Percentiles rank a stretch among this genome's conserved stretches.
These are phyloP conservation scores for Colletotrichum sansevieriae DNA, from an alignment of 2,329 filamentous ascomycete genomes.

Conservation along the genomic window DNA sequence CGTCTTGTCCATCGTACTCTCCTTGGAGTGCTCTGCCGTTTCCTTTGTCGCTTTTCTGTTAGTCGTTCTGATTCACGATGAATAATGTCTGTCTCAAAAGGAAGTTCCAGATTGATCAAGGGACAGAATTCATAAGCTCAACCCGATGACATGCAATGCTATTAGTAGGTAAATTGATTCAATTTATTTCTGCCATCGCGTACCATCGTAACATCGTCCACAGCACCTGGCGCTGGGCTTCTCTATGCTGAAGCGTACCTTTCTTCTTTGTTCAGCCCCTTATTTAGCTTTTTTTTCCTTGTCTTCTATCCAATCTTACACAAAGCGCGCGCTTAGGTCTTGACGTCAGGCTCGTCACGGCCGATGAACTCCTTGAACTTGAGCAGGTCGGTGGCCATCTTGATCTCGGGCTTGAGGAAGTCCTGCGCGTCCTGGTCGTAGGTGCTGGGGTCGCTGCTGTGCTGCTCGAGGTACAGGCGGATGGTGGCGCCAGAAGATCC, in stretches of 20 bases:
- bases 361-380: slow-evolving; percentile 96
- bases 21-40: neutral
- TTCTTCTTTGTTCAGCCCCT: slow-evolving; percentile 10
- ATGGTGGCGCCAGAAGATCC: slow-evolving; percentile 97
- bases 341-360: slow-evolving; percentile 93
- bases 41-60: neutral
- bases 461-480: slow-evolving; percentile 96
- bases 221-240: slow-evolving; percentile 30
- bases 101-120: neutral
- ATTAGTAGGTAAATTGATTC: slow-evolving; percentile 40
- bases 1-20: neutral
- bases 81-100: neutral
- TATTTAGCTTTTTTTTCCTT: neutral
- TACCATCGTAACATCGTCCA: slow-evolving; percentile 41
- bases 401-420: slow-evolving; percentile 91
- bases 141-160: neutral
- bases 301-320: slow-evolving; percentile 25
- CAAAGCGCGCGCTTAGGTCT: slow-evolving; percentile 72
- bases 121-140: neutral
- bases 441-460: slow-evolving; percentile 83
- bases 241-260: slow-evolving; percentile 38
- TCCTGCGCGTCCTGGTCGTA: slow-evolving; percentile 90
- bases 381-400: slow-evolving; percentile 85
- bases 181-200: slow-evolving; percentile 41
- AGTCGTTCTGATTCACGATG: no score